phyloP scores from a whole-genome alignment of 2,329 filamentous ascomycete genomes.

The Aureobasidium sp. region DNA sequence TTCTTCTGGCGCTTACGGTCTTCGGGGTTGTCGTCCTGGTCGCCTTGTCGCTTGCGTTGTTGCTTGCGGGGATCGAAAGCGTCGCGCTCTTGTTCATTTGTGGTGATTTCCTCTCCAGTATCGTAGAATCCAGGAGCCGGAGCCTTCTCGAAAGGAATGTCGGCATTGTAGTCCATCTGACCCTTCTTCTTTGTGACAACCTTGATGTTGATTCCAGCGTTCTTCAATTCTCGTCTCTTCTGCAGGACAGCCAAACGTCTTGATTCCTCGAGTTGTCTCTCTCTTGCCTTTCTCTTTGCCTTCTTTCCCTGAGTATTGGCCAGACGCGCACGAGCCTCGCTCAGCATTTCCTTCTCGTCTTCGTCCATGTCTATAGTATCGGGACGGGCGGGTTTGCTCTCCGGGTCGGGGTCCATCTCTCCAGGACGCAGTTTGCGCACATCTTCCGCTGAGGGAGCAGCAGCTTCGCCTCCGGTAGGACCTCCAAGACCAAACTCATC shows the following conservation, averaged over 20 bases:
- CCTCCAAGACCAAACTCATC: constrained; percentile 85
- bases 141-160: constrained; percentile 97
- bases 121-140: constrained; percentile 93
- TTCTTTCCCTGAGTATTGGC: constrained; percentile 99
- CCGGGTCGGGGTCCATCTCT: constrained; percentile 96
- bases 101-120: constrained; percentile 81
- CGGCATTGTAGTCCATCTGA: constrained; percentile 99
- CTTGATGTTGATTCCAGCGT: constrained; percentile 98
- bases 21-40: constrained; percentile 82
- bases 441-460: constrained; percentile 92
- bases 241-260: constrained; percentile 89
- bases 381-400: constrained; percentile 94
- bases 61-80: constrained; percentile 94
- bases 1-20: constrained; percentile 88
- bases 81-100: constrained; percentile 86
- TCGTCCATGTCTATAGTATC: constrained; percentile 99
- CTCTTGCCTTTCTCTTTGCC: constrained; percentile 96
- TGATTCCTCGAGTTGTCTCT: constrained; percentile 96
- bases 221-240: constrained; percentile 97
- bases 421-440: constrained; percentile 85
- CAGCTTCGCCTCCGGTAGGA: constrained; percentile 85
- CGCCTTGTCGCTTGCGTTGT: constrained; percentile 95
- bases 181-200: constrained; percentile 91
- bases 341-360: constrained; percentile 99
- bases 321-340: constrained; percentile 94